Evolutionary conservation across 306 rosid genomes (phyloP).

Genomic region (Rosa chinensis): DNA sequence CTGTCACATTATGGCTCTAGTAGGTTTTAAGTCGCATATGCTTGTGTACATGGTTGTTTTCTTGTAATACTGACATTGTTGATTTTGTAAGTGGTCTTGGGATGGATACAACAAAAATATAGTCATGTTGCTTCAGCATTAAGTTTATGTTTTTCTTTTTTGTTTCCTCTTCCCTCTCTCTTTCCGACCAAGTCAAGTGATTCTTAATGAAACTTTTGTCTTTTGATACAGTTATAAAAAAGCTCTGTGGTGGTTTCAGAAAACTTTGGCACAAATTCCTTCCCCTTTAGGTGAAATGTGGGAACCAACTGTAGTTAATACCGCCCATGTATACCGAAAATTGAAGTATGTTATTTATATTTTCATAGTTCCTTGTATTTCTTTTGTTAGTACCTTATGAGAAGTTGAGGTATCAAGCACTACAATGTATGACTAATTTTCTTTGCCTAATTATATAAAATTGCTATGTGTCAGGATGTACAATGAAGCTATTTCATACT

Average conservation of each 20-base stretch:
- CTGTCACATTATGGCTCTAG: neutral
- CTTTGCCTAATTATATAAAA: conserved; percentile 24
- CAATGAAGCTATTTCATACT: conserved; percentile 71
- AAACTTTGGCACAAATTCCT: conserved; percentile 77
- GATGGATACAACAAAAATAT: neutral
- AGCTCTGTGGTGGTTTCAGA: conserved; percentile 89
- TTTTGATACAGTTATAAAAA: conserved; percentile 65
- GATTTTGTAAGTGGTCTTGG: neutral
- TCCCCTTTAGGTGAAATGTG: conserved; percentile 80
- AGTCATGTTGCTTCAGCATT: neutral
- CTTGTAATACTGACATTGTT: neutral
- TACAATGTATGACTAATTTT: conserved; percentile 1
- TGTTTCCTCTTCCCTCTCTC: neutral
- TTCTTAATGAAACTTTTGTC: neutral
- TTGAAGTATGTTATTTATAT: conserved; percentile 59
- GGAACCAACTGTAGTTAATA: conserved; percentile 94
- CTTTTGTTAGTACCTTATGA: neutral
- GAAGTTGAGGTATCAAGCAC: neutral
- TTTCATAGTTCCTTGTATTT: conserved; percentile 16
- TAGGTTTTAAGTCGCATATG: neutral
- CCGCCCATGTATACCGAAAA: conserved; percentile 91
- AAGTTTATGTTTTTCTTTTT: neutral
- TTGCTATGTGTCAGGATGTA: conserved; percentile 57
- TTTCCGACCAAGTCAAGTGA: neutral
- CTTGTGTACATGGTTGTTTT: neutral